Conservation (phyloP, 768 basidiomycete genomes). For the Cubamyces sp. region DNA sequence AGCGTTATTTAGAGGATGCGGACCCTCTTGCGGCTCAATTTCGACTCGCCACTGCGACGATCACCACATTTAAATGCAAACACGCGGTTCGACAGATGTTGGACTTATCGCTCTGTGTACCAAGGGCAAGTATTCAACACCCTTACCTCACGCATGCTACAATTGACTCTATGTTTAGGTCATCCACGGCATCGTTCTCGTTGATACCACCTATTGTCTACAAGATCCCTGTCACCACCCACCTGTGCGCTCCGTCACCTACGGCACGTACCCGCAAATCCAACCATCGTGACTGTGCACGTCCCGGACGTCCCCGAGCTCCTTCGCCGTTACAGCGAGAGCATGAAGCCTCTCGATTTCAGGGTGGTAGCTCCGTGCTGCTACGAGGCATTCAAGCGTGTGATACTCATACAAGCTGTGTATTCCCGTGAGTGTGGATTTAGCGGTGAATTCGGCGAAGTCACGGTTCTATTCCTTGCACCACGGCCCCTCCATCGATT, state of each 20-base stretch:
- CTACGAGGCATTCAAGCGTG: constrained; percentile 26
- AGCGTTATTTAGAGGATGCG: neutral
- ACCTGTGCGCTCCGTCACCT: constrained; percentile 20
- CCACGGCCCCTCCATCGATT: no score
- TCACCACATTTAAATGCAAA: constrained; percentile 22
- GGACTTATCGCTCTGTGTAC: no score
- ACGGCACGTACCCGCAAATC: constrained; percentile 20
- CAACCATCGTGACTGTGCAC: constrained; percentile 24
- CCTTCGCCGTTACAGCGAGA: constrained; percentile 16
- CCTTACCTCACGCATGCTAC: neutral
- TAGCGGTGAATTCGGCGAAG: no score
- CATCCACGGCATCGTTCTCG: constrained; percentile 32
- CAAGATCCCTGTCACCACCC: constrained; percentile 30
- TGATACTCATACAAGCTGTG: no score
- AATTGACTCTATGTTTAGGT: neutral
- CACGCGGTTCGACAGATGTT: constrained; percentile 2
- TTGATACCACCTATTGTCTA: constrained; percentile 33
- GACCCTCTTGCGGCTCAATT: neutral
- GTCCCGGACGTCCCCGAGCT: constrained; percentile 23
- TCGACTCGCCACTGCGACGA: constrained; percentile 10
- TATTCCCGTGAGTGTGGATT: no score
- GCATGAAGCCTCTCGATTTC: constrained; percentile 28
- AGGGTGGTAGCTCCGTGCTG: constrained; percentile 18
- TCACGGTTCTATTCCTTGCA: no score
- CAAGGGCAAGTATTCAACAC: constrained; percentile 1